Conservation (phyloP, 2,329 filamentous ascomycete species). For the Curvularia lunata region DNA sequence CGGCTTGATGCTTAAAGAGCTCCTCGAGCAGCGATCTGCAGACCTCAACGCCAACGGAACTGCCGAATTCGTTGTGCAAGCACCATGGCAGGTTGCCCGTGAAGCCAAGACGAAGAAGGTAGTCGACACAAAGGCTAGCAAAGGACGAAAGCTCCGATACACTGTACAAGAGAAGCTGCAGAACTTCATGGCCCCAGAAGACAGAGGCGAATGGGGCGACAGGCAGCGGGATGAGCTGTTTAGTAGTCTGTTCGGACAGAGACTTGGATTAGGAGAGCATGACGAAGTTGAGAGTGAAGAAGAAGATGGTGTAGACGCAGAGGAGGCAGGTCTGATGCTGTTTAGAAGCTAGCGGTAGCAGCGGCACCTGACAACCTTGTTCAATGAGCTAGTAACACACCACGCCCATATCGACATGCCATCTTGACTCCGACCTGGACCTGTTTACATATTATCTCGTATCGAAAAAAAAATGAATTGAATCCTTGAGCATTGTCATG, state of each 20-base stretch:
- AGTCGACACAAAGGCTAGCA: conserved; percentile 93
- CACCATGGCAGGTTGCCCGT: conserved; percentile 68
- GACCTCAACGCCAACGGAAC: conserved; percentile 57
- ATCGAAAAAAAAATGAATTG: neutral
- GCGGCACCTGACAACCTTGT: no score
- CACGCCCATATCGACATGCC: no score
- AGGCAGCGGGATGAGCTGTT: conserved; percentile 73
- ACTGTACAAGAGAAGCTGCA: conserved; percentile 96
- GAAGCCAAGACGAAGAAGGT: conserved; percentile 84
- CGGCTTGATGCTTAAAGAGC: conserved; percentile 86
- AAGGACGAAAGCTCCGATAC: conserved; percentile 91
- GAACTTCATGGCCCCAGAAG: conserved; percentile 96
- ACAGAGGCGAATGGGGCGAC: conserved; percentile 79
- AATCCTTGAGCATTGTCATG: neutral
- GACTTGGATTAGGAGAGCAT: conserved; percentile 53
- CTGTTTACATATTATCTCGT: neutral
- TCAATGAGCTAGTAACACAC: no score
- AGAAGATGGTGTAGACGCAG: conserved; percentile 46
- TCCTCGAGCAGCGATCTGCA: conserved; percentile 85
- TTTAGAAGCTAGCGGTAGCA: conserved; percentile 43
- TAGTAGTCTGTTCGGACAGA: conserved; percentile 57
- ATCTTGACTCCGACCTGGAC: neutral
- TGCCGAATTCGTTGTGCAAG: conserved; percentile 57
- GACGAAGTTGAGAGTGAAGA: conserved; percentile 46
- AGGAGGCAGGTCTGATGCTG: conserved; percentile 48